Evolutionary conservation across 345 rosid species (phyloP).

Genomic region (Sonneratia alba): DNA sequence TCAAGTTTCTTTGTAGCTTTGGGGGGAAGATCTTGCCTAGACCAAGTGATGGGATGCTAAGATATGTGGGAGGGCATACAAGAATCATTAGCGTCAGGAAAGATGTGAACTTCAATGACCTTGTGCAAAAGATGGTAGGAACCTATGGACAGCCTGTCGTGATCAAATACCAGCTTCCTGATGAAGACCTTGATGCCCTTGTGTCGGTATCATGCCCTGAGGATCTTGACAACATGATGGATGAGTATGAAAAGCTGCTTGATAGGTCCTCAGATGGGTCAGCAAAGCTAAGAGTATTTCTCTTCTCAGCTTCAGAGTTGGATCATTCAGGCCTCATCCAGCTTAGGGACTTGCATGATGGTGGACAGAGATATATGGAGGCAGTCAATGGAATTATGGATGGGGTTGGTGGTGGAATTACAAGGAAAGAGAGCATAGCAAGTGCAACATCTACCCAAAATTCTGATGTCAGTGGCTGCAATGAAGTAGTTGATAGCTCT

Average conservation of each 20-base stretch:
- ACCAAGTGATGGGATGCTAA: conserved; percentile 66
- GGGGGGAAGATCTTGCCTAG: conserved; percentile 74
- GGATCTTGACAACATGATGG: conserved; percentile 81
- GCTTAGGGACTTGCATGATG: conserved; percentile 40
- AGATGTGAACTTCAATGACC: conserved; percentile 41
- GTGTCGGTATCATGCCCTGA: conserved; percentile 65
- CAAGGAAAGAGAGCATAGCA: conserved; percentile 52
- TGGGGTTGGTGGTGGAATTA: conserved; percentile 23
- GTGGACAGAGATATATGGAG: conserved; percentile 58
- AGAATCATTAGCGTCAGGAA: conserved; percentile 50
- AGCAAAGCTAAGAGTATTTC: conserved; percentile 58
- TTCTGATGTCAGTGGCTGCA: conserved; percentile 47
- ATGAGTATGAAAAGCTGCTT: conserved; percentile 59
- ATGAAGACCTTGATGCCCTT: conserved; percentile 78
- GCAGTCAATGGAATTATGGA: conserved; percentile 53
- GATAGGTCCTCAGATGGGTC: conserved; percentile 59
- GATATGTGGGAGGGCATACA: conserved; percentile 72
- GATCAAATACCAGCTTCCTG: conserved; percentile 72
- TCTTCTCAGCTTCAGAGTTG: conserved; percentile 44
- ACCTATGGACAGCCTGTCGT: conserved; percentile 43
- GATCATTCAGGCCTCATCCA: conserved; percentile 39
- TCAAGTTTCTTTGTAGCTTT: conserved; percentile 65
- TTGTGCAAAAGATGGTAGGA: conserved; percentile 46
- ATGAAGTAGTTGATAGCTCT: conserved; percentile 34
- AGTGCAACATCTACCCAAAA: conserved; percentile 59